Evolutionary conservation across 2,329 filamentous ascomycete species (phyloP).

Genomic region (Xylariaceae sp.): DNA sequence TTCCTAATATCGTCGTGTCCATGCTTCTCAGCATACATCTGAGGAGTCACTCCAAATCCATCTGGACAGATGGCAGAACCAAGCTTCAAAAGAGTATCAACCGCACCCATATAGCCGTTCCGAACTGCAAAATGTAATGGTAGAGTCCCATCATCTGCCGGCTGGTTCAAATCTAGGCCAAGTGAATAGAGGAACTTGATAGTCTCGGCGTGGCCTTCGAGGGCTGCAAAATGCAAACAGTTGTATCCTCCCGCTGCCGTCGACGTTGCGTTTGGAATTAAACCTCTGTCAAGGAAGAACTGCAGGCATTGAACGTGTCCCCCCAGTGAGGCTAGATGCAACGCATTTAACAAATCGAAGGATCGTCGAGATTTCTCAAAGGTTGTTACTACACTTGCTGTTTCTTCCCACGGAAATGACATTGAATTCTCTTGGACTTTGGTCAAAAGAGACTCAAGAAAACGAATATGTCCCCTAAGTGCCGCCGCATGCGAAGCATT

Average conservation of each 20-base stretch:
- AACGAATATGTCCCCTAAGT: background rate
- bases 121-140: slow-evolving; percentile 8
- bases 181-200: slow-evolving; percentile 4
- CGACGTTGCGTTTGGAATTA: background rate
- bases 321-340: background rate
- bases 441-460: background rate
- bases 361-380: accelerated
- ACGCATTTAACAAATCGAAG: background rate
- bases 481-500: slow-evolving; percentile 4
- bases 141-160: slow-evolving; percentile 3
- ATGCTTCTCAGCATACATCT: background rate
- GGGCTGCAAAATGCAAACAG: slow-evolving; percentile 11
- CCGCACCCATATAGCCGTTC: background rate
- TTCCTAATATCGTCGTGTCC: background rate
- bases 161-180: slow-evolving; percentile 4
- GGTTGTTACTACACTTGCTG: background rate
- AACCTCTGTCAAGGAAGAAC: background rate
- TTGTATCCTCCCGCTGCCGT: background rate
- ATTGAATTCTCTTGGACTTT: background rate
- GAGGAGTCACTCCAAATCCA: slow-evolving; percentile 3
- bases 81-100: background rate
- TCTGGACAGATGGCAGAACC: background rate
- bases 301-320: background rate
- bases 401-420: background rate
- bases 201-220: background rate